These are phyloP conservation scores for Sarcomyxa edulis DNA, from an alignment of 768 basidiomycete species.

Conservation along the genomic window DNA sequence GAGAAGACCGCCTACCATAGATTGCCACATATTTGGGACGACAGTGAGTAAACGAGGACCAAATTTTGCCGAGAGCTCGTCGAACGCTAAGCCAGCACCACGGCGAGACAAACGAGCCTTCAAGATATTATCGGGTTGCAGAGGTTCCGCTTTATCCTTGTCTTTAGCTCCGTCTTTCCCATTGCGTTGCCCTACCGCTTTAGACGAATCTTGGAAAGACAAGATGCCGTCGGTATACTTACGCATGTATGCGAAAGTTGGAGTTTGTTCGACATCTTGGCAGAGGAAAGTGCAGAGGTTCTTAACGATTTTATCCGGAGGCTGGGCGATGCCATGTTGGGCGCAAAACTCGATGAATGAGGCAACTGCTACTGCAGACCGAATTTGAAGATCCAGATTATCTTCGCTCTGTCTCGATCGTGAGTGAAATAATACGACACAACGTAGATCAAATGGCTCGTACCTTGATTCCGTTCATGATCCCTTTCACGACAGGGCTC, in stretches of 20 bases:
- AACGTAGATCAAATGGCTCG: constrained; percentile 14
- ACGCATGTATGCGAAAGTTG: constrained; percentile 73
- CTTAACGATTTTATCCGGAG: constrained; percentile 94
- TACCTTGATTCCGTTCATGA: constrained; percentile 98
- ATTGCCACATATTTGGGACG: constrained; percentile 95
- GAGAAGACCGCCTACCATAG: constrained; percentile 76
- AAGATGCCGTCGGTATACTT: constrained; percentile 68
- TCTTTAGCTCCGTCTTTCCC: constrained; percentile 31
- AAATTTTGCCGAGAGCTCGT: constrained; percentile 71
- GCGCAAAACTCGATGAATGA: constrained; percentile 85
- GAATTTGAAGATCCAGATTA: constrained; percentile 80
- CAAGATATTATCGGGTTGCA: constrained; percentile 48
- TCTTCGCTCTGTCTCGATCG: constrained; percentile 65
- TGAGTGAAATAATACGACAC: not conserved
- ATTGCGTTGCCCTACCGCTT: constrained; percentile 20
- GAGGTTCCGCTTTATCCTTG: constrained; percentile 34
- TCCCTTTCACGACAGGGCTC: constrained; percentile 91
- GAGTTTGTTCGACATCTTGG: constrained; percentile 84
- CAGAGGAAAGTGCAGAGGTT: constrained; percentile 97
- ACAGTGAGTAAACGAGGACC: constrained; percentile 64
- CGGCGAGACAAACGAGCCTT: constrained; percentile 73
- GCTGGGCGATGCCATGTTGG: constrained; percentile 66
- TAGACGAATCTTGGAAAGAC: constrained; percentile 52
- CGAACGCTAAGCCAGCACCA: constrained; percentile 82
- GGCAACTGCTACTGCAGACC: constrained; percentile 83